phyloP scores from a whole-genome alignment of 768 basidiomycete species.

The Pseudohyphozyma bogoriensis region DNA sequence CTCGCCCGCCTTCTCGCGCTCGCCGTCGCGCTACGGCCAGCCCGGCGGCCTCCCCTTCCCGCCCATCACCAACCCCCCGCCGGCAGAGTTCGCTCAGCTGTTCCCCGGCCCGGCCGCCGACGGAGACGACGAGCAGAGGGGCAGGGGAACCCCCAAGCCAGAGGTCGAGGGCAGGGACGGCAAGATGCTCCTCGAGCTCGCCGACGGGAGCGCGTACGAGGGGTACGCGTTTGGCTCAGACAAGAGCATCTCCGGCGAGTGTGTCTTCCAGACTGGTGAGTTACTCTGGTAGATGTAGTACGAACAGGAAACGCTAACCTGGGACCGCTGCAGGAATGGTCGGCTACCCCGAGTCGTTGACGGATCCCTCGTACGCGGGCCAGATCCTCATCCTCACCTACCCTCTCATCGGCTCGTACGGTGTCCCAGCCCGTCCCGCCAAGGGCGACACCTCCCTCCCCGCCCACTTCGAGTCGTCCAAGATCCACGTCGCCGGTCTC shows the following conservation, averaged over 20 bases:
- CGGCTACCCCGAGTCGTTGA: conserved; percentile 94
- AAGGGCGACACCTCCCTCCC: conserved; percentile 42
- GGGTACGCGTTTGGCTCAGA: conserved; percentile 91
- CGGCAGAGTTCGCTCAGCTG: conserved; percentile 12
- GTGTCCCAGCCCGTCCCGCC: conserved; percentile 72
- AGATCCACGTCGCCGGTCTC: conserved; percentile 85
- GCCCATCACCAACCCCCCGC: conserved; percentile 14
- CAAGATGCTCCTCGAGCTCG: conserved; percentile 62
- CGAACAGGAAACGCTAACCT: background rate
- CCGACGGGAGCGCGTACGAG: conserved; percentile 74
- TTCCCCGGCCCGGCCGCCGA: conserved; percentile 13
- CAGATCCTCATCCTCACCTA: conserved; percentile 97
- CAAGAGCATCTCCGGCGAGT: conserved; percentile 91
- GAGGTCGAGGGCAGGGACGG: background rate
- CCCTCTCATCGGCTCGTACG: conserved; percentile 94
- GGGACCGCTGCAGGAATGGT: conserved; percentile 69
- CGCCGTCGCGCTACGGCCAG: conserved; percentile 7
- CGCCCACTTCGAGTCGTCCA: conserved; percentile 79
- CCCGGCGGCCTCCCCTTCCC: conserved; percentile 10
- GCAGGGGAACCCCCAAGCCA: background rate
- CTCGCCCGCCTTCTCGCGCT: conserved; percentile 1
- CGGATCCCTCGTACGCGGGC: conserved; percentile 95
- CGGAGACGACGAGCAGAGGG: background rate
- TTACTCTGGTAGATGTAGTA: background rate
- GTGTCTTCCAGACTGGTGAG: conserved; percentile 98